phyloP scores from a whole-genome alignment of 441 rosid species.

The Populus hybrid region DNA sequence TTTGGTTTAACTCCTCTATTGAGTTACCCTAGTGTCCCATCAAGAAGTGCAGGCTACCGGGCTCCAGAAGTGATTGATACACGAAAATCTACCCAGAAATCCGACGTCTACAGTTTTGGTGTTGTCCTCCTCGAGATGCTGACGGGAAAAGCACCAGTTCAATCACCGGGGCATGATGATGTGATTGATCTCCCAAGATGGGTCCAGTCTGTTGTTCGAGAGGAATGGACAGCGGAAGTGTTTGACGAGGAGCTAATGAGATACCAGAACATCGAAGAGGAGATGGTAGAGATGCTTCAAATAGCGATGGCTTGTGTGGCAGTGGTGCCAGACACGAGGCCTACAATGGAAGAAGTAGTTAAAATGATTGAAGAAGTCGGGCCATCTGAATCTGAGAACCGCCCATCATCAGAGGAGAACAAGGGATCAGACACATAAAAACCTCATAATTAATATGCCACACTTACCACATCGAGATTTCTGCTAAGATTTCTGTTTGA shows the following conservation, averaged over 20 bases:
- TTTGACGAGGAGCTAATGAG: conserved; percentile 73
- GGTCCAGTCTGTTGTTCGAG: conserved; percentile 92
- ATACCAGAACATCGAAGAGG: conserved; percentile 76
- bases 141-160: conserved; percentile 77
- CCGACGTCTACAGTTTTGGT: conserved; percentile 89
- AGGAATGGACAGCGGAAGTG: conserved; percentile 97
- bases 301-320: conserved; percentile 86
- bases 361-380: conserved; percentile 64
- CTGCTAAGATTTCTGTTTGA: neutral
- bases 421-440: conserved; percentile 23
- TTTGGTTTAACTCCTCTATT: conserved; percentile 61
- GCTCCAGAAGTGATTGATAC: conserved; percentile 85
- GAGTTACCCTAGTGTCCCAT: conserved; percentile 54
- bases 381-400: conserved; percentile 30
- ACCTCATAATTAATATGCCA: conserved; percentile 17
- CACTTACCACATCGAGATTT: neutral
- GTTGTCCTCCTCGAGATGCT: conserved; percentile 87
- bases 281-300: conserved; percentile 96
- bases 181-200: conserved; percentile 77
- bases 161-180: conserved; percentile 60
- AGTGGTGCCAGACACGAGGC: conserved; percentile 68
- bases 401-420: conserved; percentile 42
- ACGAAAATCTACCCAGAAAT: conserved; percentile 67
- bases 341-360: conserved; percentile 61
- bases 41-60: conserved; percentile 72